Conservation (phyloP, 192 early-diverging fungal genomes). For the Coemansia sp. region DNA sequence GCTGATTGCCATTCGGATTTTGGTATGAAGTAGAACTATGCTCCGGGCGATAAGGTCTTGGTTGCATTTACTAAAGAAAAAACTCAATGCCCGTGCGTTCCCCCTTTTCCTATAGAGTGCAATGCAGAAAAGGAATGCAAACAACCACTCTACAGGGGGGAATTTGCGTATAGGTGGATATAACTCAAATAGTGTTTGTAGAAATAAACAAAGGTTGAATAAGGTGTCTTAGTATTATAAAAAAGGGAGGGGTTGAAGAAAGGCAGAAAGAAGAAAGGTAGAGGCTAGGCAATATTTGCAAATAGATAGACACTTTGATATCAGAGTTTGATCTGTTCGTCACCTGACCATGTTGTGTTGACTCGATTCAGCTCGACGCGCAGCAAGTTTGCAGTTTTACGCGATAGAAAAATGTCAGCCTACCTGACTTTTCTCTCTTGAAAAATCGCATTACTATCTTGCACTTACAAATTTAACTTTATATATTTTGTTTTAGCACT, state of each 20-base stretch:
- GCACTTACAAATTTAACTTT: neutral
- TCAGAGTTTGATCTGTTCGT: neutral
- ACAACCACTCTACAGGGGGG: neutral
- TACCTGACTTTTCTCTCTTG: neutral
- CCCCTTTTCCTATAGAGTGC: neutral
- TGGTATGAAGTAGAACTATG: neutral
- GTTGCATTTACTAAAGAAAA: neutral
- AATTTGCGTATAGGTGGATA: neutral
- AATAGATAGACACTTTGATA: neutral
- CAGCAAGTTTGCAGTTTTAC: neutral
- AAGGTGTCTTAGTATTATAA: too few species aligned
- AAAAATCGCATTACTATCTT: neutral
- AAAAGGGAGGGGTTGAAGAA: too few species aligned
- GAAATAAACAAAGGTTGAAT: too few species aligned
- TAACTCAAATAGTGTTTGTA: neutral
- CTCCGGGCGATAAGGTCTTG: neutral
- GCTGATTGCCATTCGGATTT: neutral
- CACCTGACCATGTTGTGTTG: too few species aligned
- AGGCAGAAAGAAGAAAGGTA: too few species aligned
- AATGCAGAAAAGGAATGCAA: neutral
- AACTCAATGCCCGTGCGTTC: neutral
- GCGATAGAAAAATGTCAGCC: neutral
- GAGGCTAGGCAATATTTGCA: too few species aligned
- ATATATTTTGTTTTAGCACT: neutral
- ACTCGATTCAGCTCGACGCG: neutral